Evolutionary conservation across 2,329 filamentous ascomycete species (phyloP), one percentile per base, ranked within the genome.

Genomic region (Colletotrichum melonis): DNA sequence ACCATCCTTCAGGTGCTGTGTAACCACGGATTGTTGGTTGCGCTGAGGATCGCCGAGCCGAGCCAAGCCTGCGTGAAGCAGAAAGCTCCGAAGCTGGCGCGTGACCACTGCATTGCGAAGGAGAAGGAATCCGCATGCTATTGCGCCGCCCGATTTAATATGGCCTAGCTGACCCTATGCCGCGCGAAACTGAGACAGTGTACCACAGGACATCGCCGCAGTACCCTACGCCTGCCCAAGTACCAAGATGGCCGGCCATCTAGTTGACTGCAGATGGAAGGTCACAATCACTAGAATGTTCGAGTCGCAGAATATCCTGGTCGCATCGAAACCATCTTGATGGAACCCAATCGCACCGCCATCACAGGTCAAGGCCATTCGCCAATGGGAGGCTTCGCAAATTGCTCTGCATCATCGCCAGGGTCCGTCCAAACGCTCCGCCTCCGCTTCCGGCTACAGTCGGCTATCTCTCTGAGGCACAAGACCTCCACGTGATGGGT

Each of bases 371-470:
- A 46, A 30, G 16, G 16, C 28, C 5, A 26, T 42, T 66, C 11
- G 71, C 38, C 71, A 56, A 71, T 57, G 19, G 19, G 59, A 35
- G 26, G 35, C 19, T 14, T 16, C 30, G 42, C 32, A 46, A 12
- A 63, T 30, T 63, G 58, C 14, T 32, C 38, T 19, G 63, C 38
- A 42, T 19, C 38, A 35, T 54, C 32, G 16, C 26, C 42, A 62
- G 24, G 55, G 63, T 71, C 32, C 63, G 14, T 73, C 55, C 49
- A 26, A 70, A 55, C 59, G 22, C 32, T 60, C 62, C 49, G 62
- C 60, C n/a, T 60, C 62, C 57, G 56, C 46, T 28, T 52, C 22
- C 71, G 71, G 55, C 60, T 71, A 60, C 28, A 24, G 22, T 62
- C 67, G 67, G 65, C 55, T 49, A 26, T 52, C 16, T 19, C 8